Conservation (phyloP, 1,284 basidiomycete species). For the Ceratobasidium sp. region DNA sequence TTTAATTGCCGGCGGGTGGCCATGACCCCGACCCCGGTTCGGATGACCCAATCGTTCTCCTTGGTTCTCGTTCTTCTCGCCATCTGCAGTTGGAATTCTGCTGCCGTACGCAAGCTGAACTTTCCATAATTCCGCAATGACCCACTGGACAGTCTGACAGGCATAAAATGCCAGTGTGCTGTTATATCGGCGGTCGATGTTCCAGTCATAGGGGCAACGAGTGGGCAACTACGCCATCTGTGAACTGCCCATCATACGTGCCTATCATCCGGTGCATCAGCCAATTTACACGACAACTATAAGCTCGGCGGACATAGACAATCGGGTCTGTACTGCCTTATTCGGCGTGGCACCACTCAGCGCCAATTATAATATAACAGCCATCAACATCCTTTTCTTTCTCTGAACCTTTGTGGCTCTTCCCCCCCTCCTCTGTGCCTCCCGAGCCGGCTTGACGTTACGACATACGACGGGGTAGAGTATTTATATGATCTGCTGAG, state of each 20-base stretch:
- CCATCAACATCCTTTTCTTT: slow-evolving; percentile 33
- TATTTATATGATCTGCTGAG: slow-evolving; percentile 17
- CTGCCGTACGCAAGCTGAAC: background rate
- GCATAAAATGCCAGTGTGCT: background rate
- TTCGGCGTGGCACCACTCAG: background rate
- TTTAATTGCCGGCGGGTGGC: slow-evolving; percentile 20
- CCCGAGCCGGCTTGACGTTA: slow-evolving; percentile 10
- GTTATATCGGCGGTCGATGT: too few relatives aligned
- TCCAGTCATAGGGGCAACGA: too few relatives aligned
- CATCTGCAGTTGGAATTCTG: slow-evolving; percentile 19
- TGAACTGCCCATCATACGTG: background rate
- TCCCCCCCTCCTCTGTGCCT: background rate
- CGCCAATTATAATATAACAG: slow-evolving; percentile 17
- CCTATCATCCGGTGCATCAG: background rate
- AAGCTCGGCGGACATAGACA: background rate
- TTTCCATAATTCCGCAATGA: background rate
- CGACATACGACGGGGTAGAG: background rate
- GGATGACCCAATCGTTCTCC: slow-evolving; percentile 3
- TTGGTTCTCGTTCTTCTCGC: slow-evolving; percentile 16
- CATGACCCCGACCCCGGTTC: slow-evolving; percentile 10
- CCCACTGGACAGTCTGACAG: background rate
- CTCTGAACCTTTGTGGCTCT: slow-evolving; percentile 18
- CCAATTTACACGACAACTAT: background rate
- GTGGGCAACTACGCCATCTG: background rate
- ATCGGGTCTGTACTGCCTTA: slow-evolving; percentile 16